A percentile compares a stretch with the other conserved stretches of the same genome.
phyloP scores from a whole-genome alignment of 306 rosid species.

The Sicyos baderoa region DNA sequence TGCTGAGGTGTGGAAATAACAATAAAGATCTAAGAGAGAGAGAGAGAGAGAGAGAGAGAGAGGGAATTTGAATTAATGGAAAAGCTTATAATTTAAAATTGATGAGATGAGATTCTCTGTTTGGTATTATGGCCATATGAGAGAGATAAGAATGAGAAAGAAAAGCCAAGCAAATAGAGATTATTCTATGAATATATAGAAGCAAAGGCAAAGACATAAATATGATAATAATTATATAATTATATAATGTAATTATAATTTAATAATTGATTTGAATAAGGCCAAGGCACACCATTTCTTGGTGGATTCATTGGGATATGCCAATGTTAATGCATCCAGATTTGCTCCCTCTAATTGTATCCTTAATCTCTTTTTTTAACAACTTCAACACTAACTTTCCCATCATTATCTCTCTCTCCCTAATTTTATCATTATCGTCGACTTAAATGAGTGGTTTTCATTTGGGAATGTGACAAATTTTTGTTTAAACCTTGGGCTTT shows the following conservation, averaged over 20 bases:
- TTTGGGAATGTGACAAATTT: not conserved
- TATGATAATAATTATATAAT: not conserved
- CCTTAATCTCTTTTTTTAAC: not conserved
- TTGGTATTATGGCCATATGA: not conserved
- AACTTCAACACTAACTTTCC: slow-evolving; percentile 7
- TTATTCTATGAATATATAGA: not conserved
- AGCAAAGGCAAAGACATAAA: not conserved
- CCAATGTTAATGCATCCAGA: slow-evolving; percentile 13
- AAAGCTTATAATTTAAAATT: not conserved
- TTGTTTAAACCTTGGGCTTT: not conserved
- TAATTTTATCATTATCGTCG: not conserved
- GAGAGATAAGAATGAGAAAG: not conserved
- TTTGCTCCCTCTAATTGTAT: slow-evolving; percentile 14
- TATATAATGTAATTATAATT: no score
- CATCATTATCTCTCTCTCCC: not conserved
- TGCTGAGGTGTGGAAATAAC: slow-evolving; percentile 7
- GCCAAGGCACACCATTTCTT: not conserved
- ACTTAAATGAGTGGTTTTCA: not conserved
- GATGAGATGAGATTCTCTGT: slow-evolving; percentile 5
- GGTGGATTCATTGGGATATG: slow-evolving; percentile 12
- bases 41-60: not conserved
- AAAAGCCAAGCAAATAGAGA: not conserved
- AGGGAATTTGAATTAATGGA: slow-evolving; percentile 1
- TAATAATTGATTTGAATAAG: not conserved
- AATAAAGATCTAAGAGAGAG: not conserved